Percentiles rank a stretch among this genome's conserved stretches.
Evolutionary conservation across 2,329 filamentous ascomycete species (phyloP).

Genomic region (Phaeosphaeria sp.): DNA sequence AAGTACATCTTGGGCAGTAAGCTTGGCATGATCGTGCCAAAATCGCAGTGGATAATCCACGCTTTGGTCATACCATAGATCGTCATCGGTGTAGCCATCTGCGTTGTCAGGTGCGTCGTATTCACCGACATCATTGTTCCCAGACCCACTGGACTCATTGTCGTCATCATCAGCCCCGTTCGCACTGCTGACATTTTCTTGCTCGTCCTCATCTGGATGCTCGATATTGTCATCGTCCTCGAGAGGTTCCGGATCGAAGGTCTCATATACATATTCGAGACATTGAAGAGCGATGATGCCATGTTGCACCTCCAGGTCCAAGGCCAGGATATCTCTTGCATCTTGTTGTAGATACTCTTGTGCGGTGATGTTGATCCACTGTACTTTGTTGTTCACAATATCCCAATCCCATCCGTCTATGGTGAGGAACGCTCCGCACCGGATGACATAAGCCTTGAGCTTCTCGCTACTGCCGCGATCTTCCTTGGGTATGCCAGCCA

Average conservation of each 20-base stretch:
- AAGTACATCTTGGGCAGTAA: conserved; percentile 25
- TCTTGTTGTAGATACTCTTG: conserved; percentile 25
- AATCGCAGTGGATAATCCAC: conserved; percentile 28
- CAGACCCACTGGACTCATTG: background rate
- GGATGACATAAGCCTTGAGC: conserved; percentile 24
- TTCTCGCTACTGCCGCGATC: conserved; percentile 17
- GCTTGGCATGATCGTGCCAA: conserved; percentile 32
- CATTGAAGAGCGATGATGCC: conserved; percentile 32
- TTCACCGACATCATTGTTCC: background rate
- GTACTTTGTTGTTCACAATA: conserved; percentile 24
- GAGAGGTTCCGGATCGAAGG: conserved; percentile 8
- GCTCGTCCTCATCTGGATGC: conserved; percentile 3
- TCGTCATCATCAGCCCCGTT: background rate
- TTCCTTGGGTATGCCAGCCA: conserved; percentile 27
- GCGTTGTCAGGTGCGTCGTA: background rate
- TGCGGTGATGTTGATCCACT: conserved; percentile 31
- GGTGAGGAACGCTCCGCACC: conserved; percentile 30
- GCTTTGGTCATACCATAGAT: background rate
- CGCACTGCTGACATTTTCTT: background rate
- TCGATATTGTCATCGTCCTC: conserved; percentile 5
- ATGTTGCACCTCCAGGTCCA: conserved; percentile 29
- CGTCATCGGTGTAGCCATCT: background rate
- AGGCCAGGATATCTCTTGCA: conserved; percentile 23
- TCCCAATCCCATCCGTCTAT: conserved; percentile 24
- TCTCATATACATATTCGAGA: conserved; percentile 22